A percentile compares a stretch with the other conserved stretches of the same genome.
These are phyloP conservation scores for Fraxinus latifolia DNA, from an alignment of 305 asterid genomes.

Conservation along the genomic window DNA sequence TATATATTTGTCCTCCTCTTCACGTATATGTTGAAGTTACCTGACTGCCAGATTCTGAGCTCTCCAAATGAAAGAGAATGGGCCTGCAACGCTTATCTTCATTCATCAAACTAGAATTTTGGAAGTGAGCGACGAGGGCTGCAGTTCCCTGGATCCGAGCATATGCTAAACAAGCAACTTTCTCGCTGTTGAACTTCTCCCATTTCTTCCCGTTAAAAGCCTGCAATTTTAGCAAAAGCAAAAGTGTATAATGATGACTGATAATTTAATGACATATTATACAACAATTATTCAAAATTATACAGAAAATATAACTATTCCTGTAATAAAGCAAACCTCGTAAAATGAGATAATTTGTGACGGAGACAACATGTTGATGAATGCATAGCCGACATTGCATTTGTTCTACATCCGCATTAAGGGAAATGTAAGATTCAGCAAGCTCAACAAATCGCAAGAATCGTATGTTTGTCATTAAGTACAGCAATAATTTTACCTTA, in stretches of 20 bases:
- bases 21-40: slow-evolving; percentile 18
- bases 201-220: slow-evolving; percentile 67
- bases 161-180: slow-evolving; percentile 70
- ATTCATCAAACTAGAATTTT: slow-evolving; percentile 74
- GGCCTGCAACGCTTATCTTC: slow-evolving; percentile 75
- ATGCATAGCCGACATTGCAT: slow-evolving; percentile 87
- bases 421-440: not conserved
- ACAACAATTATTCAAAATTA: not conserved
- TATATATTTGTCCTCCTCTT: not conserved
- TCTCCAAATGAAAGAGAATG: slow-evolving; percentile 44
- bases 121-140: slow-evolving; percentile 70
- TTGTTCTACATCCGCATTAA: slow-evolving; percentile 54
- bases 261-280: not conserved
- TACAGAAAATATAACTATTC: not conserved
- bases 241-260: not conserved
- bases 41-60: slow-evolving; percentile 38
- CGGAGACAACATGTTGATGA: slow-evolving; percentile 70
- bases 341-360: slow-evolving; percentile 55
- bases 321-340: slow-evolving; percentile 38
- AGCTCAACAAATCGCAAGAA: not conserved
- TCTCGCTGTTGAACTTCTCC: slow-evolving; percentile 84
- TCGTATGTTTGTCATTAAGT: not conserved
- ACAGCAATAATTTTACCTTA: slow-evolving; percentile 40
- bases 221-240: slow-evolving; percentile 29
- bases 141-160: slow-evolving; percentile 78